Conservation (phyloP, 768 basidiomycete genomes). For the Austroboletus eburneus region DNA sequence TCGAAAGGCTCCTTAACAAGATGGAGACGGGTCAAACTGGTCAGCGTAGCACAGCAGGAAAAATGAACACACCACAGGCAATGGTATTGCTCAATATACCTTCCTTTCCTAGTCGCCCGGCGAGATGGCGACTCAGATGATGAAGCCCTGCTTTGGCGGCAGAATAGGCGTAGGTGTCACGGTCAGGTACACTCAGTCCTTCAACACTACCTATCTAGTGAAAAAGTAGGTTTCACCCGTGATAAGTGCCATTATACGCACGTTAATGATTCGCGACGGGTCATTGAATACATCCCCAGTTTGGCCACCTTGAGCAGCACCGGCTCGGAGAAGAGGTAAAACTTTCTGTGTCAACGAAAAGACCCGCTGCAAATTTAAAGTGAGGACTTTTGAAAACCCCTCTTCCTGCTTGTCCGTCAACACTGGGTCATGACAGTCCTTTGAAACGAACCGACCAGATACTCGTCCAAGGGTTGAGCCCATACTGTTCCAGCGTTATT, state of each 20-base stretch:
- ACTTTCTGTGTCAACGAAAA: slow-evolving; percentile 62
- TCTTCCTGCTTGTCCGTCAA: slow-evolving; percentile 36
- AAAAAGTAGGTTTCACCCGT: too few species aligned
- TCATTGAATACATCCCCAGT: slow-evolving; percentile 36
- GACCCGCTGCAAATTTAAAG: slow-evolving; percentile 57
- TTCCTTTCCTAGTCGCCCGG: slow-evolving; percentile 50
- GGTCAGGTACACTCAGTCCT: slow-evolving; percentile 46
- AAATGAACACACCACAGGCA: slow-evolving; percentile 46
- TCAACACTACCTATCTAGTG: slow-evolving; percentile 60
- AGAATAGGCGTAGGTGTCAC: slow-evolving; percentile 64
- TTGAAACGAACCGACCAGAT: slow-evolving; percentile 33
- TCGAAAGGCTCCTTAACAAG: slow-evolving; percentile 35
- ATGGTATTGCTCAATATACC: slow-evolving; percentile 61
- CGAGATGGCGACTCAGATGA: slow-evolving; percentile 57
- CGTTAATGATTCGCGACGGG: slow-evolving; percentile 60
- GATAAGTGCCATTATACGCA: slow-evolving; percentile 23
- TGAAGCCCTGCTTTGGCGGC: slow-evolving; percentile 61
- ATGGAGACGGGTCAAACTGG: neutral
- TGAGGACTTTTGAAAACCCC: slow-evolving; percentile 59
- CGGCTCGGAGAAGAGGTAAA: slow-evolving; percentile 51
- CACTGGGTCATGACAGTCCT: neutral
- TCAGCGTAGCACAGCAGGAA: neutral
- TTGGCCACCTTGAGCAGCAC: slow-evolving; percentile 37
- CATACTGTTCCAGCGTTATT: slow-evolving; percentile 65
- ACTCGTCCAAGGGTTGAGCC: slow-evolving; percentile 44